Evolutionary conservation across 257 asterid genomes (phyloP).

Genomic region (Lycium barbarum): DNA sequence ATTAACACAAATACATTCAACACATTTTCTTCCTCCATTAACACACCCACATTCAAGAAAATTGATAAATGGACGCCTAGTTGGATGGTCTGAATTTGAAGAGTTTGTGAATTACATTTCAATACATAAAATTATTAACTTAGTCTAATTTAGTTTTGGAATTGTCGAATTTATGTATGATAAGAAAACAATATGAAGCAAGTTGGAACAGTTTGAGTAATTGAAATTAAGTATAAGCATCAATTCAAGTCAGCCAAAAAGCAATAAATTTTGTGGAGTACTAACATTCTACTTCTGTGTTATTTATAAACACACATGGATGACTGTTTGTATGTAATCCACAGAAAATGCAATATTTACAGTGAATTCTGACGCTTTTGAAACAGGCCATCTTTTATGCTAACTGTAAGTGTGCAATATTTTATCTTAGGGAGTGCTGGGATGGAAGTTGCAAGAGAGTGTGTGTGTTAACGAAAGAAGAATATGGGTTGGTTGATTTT

Average conservation of each 20-base stretch:
- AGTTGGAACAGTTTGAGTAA: background rate
- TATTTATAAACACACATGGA: background rate
- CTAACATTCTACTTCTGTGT: conserved; percentile 22
- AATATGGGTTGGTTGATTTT: no score
- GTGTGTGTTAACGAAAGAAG: no score
- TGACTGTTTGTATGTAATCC: background rate
- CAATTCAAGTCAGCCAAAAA: conserved; percentile 20
- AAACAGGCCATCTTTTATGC: background rate
- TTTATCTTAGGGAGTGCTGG: conserved; percentile 55
- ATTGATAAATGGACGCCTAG: no score
- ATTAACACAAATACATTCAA: no score
- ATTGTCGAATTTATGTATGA: background rate
- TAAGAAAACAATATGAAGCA: background rate
- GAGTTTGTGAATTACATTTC: background rate
- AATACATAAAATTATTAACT: background rate
- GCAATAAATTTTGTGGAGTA: background rate
- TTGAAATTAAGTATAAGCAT: background rate
- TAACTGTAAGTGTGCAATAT: conserved; percentile 32
- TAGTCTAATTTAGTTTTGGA: background rate
- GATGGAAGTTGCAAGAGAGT: conserved; percentile 51
- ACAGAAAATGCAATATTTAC: background rate
- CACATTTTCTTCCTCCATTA: no score
- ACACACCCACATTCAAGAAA: no score
- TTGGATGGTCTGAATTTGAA: no score
- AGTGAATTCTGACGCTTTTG: conserved; percentile 13